Base-by-base conservation (phyloP, 306 rosid genomes). In the Citrullus colocynthis region DNA sequence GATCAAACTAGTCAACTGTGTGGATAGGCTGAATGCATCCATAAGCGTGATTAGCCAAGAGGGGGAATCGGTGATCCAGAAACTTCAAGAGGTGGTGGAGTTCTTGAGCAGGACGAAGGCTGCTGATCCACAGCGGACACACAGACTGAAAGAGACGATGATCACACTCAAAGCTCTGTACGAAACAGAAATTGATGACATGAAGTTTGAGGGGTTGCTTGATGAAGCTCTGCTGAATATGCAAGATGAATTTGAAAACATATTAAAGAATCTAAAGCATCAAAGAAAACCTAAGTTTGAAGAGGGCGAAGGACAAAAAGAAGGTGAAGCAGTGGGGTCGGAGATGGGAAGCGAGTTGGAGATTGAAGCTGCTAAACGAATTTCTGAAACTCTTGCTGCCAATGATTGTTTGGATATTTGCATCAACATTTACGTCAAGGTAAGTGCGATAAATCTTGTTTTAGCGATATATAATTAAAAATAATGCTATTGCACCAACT, bases 51-150 rank as follows among this genome's bases (percentile, higher is more conserved):
- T 93, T 44, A 69, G 90, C 41, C 70, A 75, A 57, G 97, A 85
- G 24, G 98, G 91, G 2, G 93, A 90, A 84, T 83, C 85, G 6
- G 98, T 87, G 85, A 85, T 93, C 42, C 93, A 86, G 89, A 86
- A 61, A 86, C 96, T 91, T 60, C 98, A 93, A 21, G 98, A 93
- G 83, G 98, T 91, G 74, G 98, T 93, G 55, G 98, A 93, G 85
- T 93, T 90, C 65, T 78, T 93, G 81, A 90, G 98, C 87, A 73
- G 97, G 71, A 91, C 97, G 15, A 93, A 90, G 84, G 93, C 97
- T 1, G 90, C 92, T 0, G 93, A 91, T 81, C 85, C 80, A 34
- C 59, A 81, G 20, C 81, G 97, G 80, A 84, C 87, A 4, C 78
- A 64, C 10, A 84, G 96, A 79, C 44, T 93, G 66, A 85, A 87